phyloP scores from a whole-genome alignment of 306 rosid species.

The Trifolium subterraneum region DNA sequence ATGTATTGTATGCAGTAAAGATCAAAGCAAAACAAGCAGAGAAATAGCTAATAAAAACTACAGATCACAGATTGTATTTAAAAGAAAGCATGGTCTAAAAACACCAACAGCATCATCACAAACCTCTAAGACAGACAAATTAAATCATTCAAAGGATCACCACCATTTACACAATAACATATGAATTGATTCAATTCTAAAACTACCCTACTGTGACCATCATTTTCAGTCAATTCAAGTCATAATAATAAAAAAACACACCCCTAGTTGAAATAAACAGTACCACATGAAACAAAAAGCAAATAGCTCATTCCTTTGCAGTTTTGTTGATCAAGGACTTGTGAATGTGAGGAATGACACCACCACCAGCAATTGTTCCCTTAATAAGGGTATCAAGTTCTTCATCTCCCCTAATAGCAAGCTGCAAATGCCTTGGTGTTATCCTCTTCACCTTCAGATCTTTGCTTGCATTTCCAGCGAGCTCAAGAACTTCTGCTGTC shows the following conservation, averaged over 20 bases:
- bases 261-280: slow-evolving; percentile 30
- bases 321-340: slow-evolving; percentile 97
- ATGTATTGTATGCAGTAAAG: not conserved
- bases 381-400: slow-evolving; percentile 95
- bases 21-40: not conserved
- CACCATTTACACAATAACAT: slow-evolving; percentile 40
- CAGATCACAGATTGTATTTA: not conserved
- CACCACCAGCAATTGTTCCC: slow-evolving; percentile 99
- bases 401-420: slow-evolving; percentile 96
- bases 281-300: slow-evolving; percentile 35
- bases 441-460: slow-evolving; percentile 98
- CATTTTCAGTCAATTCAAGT: slow-evolving; percentile 6
- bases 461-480: slow-evolving; percentile 96
- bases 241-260: slow-evolving; percentile 44
- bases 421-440: slow-evolving; percentile 95
- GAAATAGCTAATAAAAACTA: not conserved
- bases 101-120: slow-evolving; percentile 10
- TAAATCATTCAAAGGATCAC: slow-evolving; percentile 12
- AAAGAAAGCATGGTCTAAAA: slow-evolving; percentile 14
- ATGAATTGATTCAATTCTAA: slow-evolving; percentile 26
- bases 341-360: slow-evolving; percentile 97
- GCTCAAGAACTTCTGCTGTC: slow-evolving; percentile 93
- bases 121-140: not conserved
- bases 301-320: slow-evolving; percentile 61
- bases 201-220: slow-evolving; percentile 5